Conservation (phyloP, 768 basidiomycete genomes). For the Pilatotrama ljubarskyi region DNA sequence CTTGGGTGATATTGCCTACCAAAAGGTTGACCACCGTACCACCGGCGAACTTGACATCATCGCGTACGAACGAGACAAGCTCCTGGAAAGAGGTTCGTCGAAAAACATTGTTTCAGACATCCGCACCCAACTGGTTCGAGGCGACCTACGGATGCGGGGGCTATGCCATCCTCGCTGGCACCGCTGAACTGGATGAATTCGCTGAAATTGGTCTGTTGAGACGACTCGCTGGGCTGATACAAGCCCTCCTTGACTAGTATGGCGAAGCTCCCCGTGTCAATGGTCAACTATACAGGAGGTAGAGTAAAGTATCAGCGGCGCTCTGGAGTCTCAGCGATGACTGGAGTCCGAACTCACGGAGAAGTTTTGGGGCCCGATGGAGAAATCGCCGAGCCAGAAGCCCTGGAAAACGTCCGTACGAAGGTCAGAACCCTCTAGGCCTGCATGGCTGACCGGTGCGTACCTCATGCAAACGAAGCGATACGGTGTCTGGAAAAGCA, state of each 20-base stretch:
- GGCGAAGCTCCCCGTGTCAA: slow-evolving; percentile 21
- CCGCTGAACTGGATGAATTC: slow-evolving; percentile 21
- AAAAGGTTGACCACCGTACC: slow-evolving; percentile 2
- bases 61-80: slow-evolving; percentile 6
- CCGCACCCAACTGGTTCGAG: neutral
- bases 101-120: neutral
- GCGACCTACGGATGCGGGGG: neutral
- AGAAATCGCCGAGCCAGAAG: slow-evolving; percentile 13
- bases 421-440: too few relatives aligned
- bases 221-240: slow-evolving; percentile 11
- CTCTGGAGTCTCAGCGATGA: neutral
- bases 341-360: neutral
- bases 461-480: neutral
- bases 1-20: slow-evolving; percentile 17
- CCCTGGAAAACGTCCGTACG: slow-evolving; percentile 1
- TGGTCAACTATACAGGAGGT: neutral
- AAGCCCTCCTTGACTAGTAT: slow-evolving; percentile 10
- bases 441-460: too few relatives aligned
- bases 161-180: slow-evolving; percentile 11
- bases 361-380: slow-evolving; percentile 11
- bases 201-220: slow-evolving; percentile 15
- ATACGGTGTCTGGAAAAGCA: neutral
- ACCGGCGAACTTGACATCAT: slow-evolving; percentile 11
- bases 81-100: neutral
- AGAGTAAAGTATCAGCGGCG: neutral